Base-by-base conservation (phyloP, 2,329 filamentous ascomycete species). In the Nigrospora oryzae region DNA sequence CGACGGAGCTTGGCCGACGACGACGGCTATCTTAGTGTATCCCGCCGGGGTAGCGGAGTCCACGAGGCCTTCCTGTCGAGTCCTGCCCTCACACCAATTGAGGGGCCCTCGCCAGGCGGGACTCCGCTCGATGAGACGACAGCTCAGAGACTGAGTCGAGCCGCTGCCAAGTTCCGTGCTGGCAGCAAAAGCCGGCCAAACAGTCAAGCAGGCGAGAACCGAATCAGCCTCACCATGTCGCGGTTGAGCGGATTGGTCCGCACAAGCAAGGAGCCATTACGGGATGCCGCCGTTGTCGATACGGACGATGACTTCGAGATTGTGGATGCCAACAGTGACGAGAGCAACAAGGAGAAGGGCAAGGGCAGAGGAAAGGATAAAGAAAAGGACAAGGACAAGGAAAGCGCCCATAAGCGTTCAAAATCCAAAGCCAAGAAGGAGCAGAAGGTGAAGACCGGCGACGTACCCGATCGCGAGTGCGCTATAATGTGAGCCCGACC, bases 171-270 rank as follows among this genome's bases (percentile, higher is more conserved):
- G 39, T 79, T 82, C 50, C 63, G 71, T 61, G 53, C 65, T 44
- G 53, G 65, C 52, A 63, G 60, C 40, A 70, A 71, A 52, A 80
- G 78, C 51, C 72, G 79, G 12, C 75, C 79, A 5, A 64, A 63
- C 15, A 83, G 79, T 53, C 77, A 81, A 52, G 72, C 68, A 1
- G 75, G 77, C 28, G 79, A 83, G 51, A 69, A 69, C 14, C 69
- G 79, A 4, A 72, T 80, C 45, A 80, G 75, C 54, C 64, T 74
- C 15, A 76, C 74, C 3, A 78, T 83, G 58, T 73, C 70, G 14
- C 71, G 75, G n/a, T 60, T 79, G 4, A 71, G 71, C 11, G 69
- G 71, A 0, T 66, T 79, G 7, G 70, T 73, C 53, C 72, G 70
- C 42, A 53, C 68, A 10, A 77, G 73, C 61, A 75, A 68, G 53